Conservation (phyloP, 148 eudicot species). For the Chenopodium album region DNA sequence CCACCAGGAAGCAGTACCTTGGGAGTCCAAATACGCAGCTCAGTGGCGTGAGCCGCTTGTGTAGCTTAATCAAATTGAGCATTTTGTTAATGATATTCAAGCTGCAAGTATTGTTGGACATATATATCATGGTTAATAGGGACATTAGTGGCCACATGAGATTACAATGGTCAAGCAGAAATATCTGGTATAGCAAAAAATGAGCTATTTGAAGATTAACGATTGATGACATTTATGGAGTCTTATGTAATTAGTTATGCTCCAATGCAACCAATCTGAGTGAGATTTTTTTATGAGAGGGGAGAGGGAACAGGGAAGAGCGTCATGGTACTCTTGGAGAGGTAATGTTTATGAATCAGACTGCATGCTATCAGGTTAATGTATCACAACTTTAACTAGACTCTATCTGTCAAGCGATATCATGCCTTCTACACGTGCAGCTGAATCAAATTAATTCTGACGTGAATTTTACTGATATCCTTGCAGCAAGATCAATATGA, state of each 20-base stretch:
- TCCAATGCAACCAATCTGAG: background rate
- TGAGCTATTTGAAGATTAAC: background rate
- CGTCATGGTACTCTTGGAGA: background rate
- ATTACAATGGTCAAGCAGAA: no score
- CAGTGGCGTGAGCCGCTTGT: no score
- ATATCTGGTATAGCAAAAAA: no score
- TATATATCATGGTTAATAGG: no score
- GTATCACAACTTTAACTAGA: background rate
- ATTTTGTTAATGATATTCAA: no score
- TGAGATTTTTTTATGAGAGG: background rate
- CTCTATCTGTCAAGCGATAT: background rate
- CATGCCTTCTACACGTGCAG: background rate
- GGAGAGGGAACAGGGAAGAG: no score
- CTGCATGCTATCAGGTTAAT: background rate
- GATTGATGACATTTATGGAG: background rate
- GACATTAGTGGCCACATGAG: no score
- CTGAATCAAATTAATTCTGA: background rate
- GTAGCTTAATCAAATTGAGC: no score
- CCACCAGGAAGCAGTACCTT: no score
- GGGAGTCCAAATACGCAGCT: no score
- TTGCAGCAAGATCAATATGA: constrained; percentile 93
- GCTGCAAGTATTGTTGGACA: no score
- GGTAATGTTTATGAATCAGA: background rate
- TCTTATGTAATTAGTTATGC: background rate
- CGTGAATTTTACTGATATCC: constrained; percentile 15